Evolutionary conservation across 257 asterid genomes (phyloP).

Genomic region (Solanum appendiculatum): DNA sequence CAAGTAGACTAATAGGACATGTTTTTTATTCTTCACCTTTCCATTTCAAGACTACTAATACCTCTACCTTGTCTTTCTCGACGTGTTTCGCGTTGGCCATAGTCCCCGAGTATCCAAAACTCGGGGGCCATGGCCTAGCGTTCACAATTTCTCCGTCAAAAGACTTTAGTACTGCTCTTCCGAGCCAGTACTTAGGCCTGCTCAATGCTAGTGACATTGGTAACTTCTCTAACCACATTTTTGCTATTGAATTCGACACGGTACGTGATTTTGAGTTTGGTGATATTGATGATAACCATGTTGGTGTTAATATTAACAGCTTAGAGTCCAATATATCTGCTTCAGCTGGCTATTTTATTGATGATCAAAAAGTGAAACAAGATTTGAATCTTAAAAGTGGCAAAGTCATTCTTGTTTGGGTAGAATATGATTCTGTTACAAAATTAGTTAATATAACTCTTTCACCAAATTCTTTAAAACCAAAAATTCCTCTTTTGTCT

Average conservation of each 20-base stretch:
- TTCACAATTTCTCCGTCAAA: slow-evolving; percentile 30
- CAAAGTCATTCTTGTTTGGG: slow-evolving; percentile 37
- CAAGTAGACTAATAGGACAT: slow-evolving; percentile 32
- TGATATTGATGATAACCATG: slow-evolving; percentile 51
- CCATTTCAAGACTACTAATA: slow-evolving; percentile 24
- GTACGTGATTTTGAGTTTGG: slow-evolving; percentile 49
- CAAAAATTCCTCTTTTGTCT: slow-evolving; percentile 37
- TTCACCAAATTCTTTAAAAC: slow-evolving; percentile 35
- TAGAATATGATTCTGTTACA: slow-evolving; percentile 39
- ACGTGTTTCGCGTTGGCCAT: slow-evolving; percentile 48
- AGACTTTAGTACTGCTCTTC: slow-evolving; percentile 22
- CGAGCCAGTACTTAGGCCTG: slow-evolving; percentile 67
- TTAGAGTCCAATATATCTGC: slow-evolving; percentile 34
- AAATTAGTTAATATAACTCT: slow-evolving; percentile 33
- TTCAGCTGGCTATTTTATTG: slow-evolving; percentile 27
- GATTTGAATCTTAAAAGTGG: slow-evolving; percentile 44
- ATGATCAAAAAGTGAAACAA: background rate
- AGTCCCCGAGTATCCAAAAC: slow-evolving; percentile 47
- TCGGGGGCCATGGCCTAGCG: slow-evolving; percentile 62
- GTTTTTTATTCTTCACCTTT: slow-evolving; percentile 38
- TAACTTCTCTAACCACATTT: slow-evolving; percentile 43
- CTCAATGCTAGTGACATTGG: slow-evolving; percentile 32
- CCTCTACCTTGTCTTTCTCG: slow-evolving; percentile 40
- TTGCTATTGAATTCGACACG: slow-evolving; percentile 68
- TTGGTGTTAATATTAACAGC: slow-evolving; percentile 42